Base-by-base conservation (phyloP, 805 yeast species). In the Lachancea sp. region DNA sequence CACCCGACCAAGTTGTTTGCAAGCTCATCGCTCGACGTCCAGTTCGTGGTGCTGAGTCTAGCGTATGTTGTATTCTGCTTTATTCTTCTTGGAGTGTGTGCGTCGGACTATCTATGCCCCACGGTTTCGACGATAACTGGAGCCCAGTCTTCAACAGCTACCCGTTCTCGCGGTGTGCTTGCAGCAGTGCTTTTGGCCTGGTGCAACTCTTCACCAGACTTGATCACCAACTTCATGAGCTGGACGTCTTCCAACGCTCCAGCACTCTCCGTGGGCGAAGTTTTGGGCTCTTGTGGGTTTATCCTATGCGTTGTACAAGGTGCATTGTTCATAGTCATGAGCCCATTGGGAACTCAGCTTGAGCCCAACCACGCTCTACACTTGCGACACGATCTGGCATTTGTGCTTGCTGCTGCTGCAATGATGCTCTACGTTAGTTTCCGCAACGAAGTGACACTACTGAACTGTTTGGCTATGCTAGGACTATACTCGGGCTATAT, bases 161-260 rank as follows among this genome's bases (percentile, higher is more conserved):
- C 22, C 17, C 26, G 31, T 32, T 35, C 18, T 41, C 49, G 49
- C 1, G 63, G 65, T 10, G 54, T 57, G 3, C 25, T 63, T 12
- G 53, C 61, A 50, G 65, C 66, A 1, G 55, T 65, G 12, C 38
- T 65, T 32, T 43, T 65, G 38, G 60, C 69, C 13, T 64, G 66
- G 65, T 65, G 69, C 44, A 65, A 65, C 36, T 63, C 67, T 3
- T 60, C 69, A 1, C 69, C 69, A 2, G 69, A 65, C 51, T 44
- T 65, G 4, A 60, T 65, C 38, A 63, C 69, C 10, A 64, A 63
- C 48, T 52, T 65, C 31, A 54, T 65, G 49, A 62, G 65, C 46
- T 65, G 69, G 69, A 58, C 63, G 9, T 45, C 53, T 3, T 45
- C 55, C 8, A 51, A 51, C 18, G 54, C 59, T 3, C 63, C 61